These are phyloP conservation scores for Scenedesmus sp. DNA, from an alignment of 163 green algal genomes.

Conservation along the genomic window DNA sequence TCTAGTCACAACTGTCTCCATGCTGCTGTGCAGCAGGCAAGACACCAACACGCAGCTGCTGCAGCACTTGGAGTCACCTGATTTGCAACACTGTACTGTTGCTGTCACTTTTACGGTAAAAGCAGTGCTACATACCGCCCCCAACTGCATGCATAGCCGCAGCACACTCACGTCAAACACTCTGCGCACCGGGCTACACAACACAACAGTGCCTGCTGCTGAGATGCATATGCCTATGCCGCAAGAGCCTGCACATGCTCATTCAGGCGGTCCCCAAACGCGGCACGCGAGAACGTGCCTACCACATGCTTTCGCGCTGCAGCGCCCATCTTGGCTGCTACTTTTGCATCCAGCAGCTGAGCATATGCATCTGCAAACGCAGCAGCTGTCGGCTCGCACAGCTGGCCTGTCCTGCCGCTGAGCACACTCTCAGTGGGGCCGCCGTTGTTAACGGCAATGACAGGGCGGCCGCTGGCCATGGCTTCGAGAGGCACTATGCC, in stretches of 20 bases:
- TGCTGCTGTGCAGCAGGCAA: no score
- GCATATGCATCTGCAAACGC: conserved; percentile 77
- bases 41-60: no score
- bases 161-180: no score
- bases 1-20: no score
- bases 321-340: conserved; percentile 62
- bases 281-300: conserved; percentile 70
- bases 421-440: conserved; percentile 91
- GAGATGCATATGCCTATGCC: neutral
- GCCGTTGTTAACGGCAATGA: conserved; percentile 93
- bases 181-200: no score
- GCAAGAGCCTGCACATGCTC: conserved; percentile 58
- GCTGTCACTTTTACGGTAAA: neutral
- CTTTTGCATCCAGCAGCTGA: conserved; percentile 55
- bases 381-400: conserved; percentile 72
- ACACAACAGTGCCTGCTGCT: neutral
- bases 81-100: neutral
- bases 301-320: conserved; percentile 71
- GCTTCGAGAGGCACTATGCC: conserved; percentile 98
- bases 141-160: neutral
- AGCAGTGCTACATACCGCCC: neutral
- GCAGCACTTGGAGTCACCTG: no score
- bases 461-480: conserved; percentile 88
- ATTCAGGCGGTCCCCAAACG: conserved; percentile 81
- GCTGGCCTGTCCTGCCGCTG: conserved; percentile 77